Percentiles rank a stretch among this genome's conserved stretches.
These are phyloP conservation scores for Phytophthora chlamydospora DNA, from an alignment of 352 stramenopile genomes.

Conservation along the genomic window DNA sequence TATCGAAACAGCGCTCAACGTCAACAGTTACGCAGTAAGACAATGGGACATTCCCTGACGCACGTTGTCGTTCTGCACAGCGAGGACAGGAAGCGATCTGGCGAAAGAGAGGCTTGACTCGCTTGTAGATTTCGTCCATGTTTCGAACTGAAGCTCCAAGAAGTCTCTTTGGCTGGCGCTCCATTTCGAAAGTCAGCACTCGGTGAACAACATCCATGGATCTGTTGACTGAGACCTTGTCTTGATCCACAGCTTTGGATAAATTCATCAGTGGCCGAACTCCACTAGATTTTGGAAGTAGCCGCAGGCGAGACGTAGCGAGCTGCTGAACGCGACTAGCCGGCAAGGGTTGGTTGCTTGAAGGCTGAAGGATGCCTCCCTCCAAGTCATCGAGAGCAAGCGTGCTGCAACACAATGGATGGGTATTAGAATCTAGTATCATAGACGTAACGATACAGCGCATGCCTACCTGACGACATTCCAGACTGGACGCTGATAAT, in stretches of 20 bases:
- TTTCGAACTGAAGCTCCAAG: slow-evolving; percentile 67
- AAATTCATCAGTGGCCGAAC: slow-evolving; percentile 84
- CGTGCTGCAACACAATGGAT: slow-evolving; percentile 34
- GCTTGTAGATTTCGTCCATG: slow-evolving; percentile 70
- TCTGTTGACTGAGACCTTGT: slow-evolving; percentile 59
- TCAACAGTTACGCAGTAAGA: slow-evolving; percentile 76
- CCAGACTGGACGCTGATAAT: slow-evolving; percentile 75
- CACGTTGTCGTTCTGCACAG: slow-evolving; percentile 30
- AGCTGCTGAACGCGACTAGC: slow-evolving; percentile 35
- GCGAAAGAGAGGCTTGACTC: slow-evolving; percentile 52
- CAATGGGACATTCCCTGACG: slow-evolving; percentile 10
- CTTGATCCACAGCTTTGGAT: slow-evolving; percentile 41
- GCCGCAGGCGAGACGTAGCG: slow-evolving; percentile 54
- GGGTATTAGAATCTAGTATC: slow-evolving; percentile 9
- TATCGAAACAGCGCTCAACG: slow-evolving; percentile 86
- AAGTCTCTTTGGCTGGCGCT: slow-evolving; percentile 53
- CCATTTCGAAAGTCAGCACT: slow-evolving; percentile 66
- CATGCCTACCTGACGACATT: slow-evolving; percentile 48
- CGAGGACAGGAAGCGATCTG: slow-evolving; percentile 37
- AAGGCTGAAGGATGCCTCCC: slow-evolving; percentile 44
- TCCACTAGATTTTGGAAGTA: slow-evolving; percentile 71
- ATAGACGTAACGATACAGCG: not conserved
- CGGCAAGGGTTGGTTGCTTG: slow-evolving; percentile 5
- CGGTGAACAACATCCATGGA: slow-evolving; percentile 64
- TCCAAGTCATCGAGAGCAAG: slow-evolving; percentile 60